Percentiles rank a stretch among this genome's conserved stretches.
phyloP scores from a whole-genome alignment of 1,284 basidiomycete species.

The Papiliotrema flavescens region DNA sequence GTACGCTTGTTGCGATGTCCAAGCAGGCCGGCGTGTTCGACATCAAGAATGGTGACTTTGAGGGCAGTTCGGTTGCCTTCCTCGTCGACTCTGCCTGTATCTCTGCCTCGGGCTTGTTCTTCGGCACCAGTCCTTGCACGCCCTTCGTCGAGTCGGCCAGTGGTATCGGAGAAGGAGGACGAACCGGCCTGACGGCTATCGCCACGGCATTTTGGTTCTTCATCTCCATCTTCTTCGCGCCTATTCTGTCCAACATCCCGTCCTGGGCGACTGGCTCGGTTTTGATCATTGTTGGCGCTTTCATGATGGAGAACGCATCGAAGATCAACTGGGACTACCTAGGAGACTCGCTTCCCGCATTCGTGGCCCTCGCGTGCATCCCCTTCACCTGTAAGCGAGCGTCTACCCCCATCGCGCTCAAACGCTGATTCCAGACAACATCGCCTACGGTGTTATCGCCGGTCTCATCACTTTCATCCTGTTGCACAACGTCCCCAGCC shows the following conservation, averaged over 20 bases:
- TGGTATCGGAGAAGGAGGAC: slow-evolving; percentile 68
- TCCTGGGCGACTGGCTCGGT: slow-evolving; percentile 85
- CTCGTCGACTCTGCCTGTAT: slow-evolving; percentile 55
- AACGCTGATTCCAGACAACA: slow-evolving; percentile 48
- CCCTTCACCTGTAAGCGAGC: slow-evolving; percentile 69
- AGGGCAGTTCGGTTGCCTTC: slow-evolving; percentile 78
- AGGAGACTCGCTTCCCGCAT: slow-evolving; percentile 79
- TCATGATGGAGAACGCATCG: slow-evolving; percentile 83
- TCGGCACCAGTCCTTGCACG: slow-evolving; percentile 83
- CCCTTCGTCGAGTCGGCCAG: slow-evolving; percentile 62
- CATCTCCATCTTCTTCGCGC: slow-evolving; percentile 81
- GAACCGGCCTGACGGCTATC: slow-evolving; percentile 79
- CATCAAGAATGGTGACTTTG: slow-evolving; percentile 80
- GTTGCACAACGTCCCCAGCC: slow-evolving; percentile 66
- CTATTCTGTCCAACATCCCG: slow-evolving; percentile 83
- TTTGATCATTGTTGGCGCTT: slow-evolving; percentile 76
- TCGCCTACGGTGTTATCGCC: slow-evolving; percentile 84
- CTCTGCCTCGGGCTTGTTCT: slow-evolving; percentile 50
- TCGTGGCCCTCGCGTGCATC: slow-evolving; percentile 72
- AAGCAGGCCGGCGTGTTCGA: slow-evolving; percentile 86
- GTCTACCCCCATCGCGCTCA: background rate
- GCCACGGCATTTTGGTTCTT: slow-evolving; percentile 75
- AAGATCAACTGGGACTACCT: slow-evolving; percentile 87
- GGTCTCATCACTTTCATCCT: slow-evolving; percentile 49
- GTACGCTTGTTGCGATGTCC: slow-evolving; percentile 86